These are phyloP conservation scores for Phoma herbarum DNA, from an alignment of 2,329 filamentous ascomycete species.

Conservation along the genomic window DNA sequence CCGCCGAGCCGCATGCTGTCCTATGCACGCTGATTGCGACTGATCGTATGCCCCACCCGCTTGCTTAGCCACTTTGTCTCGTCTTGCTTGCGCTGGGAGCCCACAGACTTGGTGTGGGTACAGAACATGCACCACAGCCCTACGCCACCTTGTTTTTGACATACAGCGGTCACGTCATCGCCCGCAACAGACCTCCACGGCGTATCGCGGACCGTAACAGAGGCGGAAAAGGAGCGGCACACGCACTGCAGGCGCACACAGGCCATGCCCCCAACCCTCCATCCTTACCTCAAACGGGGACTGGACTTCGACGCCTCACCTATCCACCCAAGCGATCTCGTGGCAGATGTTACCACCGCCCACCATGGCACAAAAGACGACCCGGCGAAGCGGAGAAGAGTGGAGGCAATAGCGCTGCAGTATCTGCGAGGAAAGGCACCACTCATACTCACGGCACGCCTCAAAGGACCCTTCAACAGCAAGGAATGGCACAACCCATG, in stretches of 20 bases:
- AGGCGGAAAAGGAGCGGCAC: not conserved
- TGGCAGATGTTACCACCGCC: constrained; percentile 57
- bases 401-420: constrained; percentile 66
- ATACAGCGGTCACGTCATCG: constrained; percentile 8
- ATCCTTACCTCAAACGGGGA: constrained; percentile 38
- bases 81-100: constrained; percentile 4
- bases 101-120: constrained; percentile 1
- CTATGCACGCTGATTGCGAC: constrained; percentile 14
- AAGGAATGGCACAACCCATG: constrained; percentile 51
- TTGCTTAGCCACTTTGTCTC: not conserved
- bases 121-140: constrained; percentile 11
- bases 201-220: not conserved
- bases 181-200: not conserved
- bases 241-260: constrained; percentile 7
- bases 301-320: constrained; percentile 34
- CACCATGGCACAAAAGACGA: constrained; percentile 67
- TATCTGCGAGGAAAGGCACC: constrained; percentile 67
- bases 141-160: constrained; percentile 12
- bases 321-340: constrained; percentile 50
- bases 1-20: constrained; percentile 15
- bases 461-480: constrained; percentile 68
- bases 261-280: constrained; percentile 32
- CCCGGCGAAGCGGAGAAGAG: constrained; percentile 62
- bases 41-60: constrained; percentile 12
- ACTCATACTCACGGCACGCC: constrained; percentile 66